Base-by-base conservation (phyloP, 768 basidiomycete species). In the Tulasnella sp. region DNA sequence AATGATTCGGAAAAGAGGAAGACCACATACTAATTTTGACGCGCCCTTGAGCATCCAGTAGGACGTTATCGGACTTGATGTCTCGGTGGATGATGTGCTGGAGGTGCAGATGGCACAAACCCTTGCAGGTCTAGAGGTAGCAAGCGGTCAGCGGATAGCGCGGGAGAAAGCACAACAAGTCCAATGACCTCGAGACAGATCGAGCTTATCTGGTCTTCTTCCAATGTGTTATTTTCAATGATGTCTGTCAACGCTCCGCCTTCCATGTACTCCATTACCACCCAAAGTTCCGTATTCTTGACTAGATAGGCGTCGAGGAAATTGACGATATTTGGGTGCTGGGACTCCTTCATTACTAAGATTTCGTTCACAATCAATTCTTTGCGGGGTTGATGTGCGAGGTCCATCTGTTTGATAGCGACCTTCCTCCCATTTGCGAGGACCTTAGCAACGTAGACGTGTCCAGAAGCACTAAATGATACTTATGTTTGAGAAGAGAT, bases 191-290 rank as follows among this genome's bases (percentile, higher is more conserved):
- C 97, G 0, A 90, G 84, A 78, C 86, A 91, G 75, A 98, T 97
- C 77, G 90, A 90, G 16, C 92, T 88, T 66, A 98, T 96, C 81
- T 98, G 95, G 78, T 95, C 93, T 82, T 98, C 95, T 78, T 92
- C 92, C 74, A 98, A 81, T 47, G 92, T 88, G 80, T 98, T 98
- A 77, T 95, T 94, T 83, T 98, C 96, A 77, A 99, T 98, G 59
- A 99, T 90, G 81, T 98, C 96, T 32, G 95, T 98, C 77, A 99
- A 83, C 19, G 96, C 95, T 44, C 97, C 95, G 68, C 95, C 95
- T 80, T 98, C 95, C 95, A 98, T 98, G 78, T 92, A 96, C 82
- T 98, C 95, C 95, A 96, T 98, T 73, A 96, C 94, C 59, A 97
- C 94, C 95, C 95, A 98, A 29, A 97, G 86, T 78, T 96, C 94